Percentiles rank a stretch among this genome's conserved stretches.
Conservation (phyloP, 176 grass and related monocot species). For the Poa annua region DNA sequence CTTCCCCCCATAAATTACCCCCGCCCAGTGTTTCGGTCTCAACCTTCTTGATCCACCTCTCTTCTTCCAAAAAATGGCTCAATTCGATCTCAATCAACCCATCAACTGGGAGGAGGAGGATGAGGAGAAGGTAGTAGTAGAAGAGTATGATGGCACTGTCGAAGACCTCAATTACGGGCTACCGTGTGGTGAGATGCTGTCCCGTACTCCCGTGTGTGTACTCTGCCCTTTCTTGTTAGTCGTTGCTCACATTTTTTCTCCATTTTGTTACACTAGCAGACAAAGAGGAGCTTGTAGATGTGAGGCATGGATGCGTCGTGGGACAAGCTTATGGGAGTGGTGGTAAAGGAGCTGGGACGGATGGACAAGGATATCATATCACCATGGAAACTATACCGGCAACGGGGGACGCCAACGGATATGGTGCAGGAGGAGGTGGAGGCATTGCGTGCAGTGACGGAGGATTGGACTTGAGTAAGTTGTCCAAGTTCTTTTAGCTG, state of each 20-base stretch:
- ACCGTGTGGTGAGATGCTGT: background rate
- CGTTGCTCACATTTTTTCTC: background rate
- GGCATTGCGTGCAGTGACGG: background rate
- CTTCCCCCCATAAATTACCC: background rate
- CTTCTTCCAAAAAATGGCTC: constrained; percentile 2
- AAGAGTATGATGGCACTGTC: background rate
- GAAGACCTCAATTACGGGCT: background rate
- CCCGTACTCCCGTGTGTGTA: background rate
- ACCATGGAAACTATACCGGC: background rate
- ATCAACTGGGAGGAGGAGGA: background rate
- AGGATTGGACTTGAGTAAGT: constrained; percentile 14
- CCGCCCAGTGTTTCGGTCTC: background rate
- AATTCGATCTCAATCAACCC: constrained; percentile 3
- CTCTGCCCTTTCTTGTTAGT: background rate
- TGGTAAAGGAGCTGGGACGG: background rate
- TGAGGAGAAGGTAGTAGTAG: too few relatives aligned
- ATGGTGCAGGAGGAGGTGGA: background rate
- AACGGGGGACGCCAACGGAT: background rate
- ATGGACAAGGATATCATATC: background rate
- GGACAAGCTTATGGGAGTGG: background rate
- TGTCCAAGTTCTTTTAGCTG: background rate
- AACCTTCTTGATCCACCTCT: background rate
- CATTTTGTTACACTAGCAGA: background rate
- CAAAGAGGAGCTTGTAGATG: background rate
- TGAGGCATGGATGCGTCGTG: background rate